These are phyloP conservation scores for Talaromyces sp. DNA, from an alignment of 2,329 filamentous ascomycete genomes.

Conservation along the genomic window DNA sequence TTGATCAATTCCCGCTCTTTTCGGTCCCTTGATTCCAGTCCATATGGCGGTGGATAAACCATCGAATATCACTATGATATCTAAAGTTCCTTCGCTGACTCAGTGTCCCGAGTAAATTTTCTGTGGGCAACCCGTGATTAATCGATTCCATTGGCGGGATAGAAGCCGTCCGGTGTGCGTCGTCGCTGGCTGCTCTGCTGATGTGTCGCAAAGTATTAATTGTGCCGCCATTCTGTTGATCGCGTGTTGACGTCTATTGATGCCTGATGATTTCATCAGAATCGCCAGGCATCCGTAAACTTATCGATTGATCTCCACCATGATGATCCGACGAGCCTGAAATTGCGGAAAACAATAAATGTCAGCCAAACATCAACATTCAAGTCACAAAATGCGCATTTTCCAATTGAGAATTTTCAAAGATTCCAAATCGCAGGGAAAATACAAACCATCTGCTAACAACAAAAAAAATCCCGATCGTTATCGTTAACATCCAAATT, in stretches of 20 bases:
- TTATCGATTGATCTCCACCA: neutral
- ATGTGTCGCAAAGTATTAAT: neutral
- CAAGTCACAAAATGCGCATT: neutral
- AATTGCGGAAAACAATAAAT: neutral
- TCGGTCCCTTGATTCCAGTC: neutral
- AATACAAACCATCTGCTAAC: neutral
- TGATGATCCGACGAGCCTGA: neutral
- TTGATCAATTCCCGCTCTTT: neutral
- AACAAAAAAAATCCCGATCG: neutral
- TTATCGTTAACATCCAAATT: neutral
- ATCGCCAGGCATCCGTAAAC: neutral
- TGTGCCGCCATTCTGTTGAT: neutral
- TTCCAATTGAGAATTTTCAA: neutral
- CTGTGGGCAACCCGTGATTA: neutral
- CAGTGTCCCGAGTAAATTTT: neutral
- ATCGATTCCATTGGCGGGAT: neutral
- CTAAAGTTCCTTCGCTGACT: neutral
- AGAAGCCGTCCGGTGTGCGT: neutral
- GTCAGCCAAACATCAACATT: neutral
- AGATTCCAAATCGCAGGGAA: neutral
- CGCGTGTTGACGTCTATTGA: neutral
- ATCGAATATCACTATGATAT: neutral
- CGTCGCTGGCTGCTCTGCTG: neutral
- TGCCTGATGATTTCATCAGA: neutral
- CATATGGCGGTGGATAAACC: neutral